Evolutionary conservation across 2,329 filamentous ascomycete species (phyloP).

Genomic region (Ophiocordyceps sinensis): DNA sequence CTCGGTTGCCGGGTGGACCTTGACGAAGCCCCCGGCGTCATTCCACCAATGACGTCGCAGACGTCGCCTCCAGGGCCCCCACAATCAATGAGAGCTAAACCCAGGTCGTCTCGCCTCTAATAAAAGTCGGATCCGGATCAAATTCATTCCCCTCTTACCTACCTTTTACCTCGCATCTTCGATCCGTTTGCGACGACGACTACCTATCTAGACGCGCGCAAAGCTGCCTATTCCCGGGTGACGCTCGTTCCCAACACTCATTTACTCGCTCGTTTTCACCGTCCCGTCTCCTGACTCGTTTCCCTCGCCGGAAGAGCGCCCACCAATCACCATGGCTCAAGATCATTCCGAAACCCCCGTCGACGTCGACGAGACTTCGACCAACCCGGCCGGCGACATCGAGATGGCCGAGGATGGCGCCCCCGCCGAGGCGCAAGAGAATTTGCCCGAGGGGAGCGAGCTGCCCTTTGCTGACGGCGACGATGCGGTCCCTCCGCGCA

Average conservation of each 20-base stretch:
- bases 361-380: constrained; percentile 4
- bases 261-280: background rate
- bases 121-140: no score
- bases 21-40: no score
- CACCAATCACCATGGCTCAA: background rate
- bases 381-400: constrained; percentile 18
- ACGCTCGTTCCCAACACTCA: background rate
- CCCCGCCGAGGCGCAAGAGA: constrained; percentile 16
- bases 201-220: background rate
- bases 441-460: constrained; percentile 13
- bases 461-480: constrained; percentile 24
- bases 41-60: no score
- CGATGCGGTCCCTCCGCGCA: constrained; percentile 18
- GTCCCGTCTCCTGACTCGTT: background rate
- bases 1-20: no score
- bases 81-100: no score
- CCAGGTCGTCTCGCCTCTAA: no score
- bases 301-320: background rate
- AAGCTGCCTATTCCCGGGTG: background rate
- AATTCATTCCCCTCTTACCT: no score
- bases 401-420: constrained; percentile 21
- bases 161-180: background rate
- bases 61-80: no score
- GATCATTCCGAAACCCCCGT: constrained; percentile 6
- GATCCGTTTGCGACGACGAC: background rate